These are phyloP conservation scores for Antitrichia curtipendula DNA, from an alignment of 225 moss, liverwort and hornwort species.

Conservation along the genomic window DNA sequence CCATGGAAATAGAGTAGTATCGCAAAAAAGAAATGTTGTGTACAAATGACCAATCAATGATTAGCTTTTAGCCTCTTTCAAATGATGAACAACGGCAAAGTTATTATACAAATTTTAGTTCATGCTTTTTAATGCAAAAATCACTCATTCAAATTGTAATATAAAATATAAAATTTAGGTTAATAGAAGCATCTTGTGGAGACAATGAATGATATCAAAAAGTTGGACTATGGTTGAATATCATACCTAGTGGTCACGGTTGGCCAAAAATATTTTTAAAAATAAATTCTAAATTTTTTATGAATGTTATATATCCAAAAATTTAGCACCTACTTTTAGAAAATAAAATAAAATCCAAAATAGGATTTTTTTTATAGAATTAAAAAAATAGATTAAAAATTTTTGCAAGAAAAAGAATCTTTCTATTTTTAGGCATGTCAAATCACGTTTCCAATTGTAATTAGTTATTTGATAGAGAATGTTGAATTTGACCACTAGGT, in stretches of 20 bases:
- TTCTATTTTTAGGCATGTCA: not conserved
- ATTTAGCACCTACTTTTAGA: not conserved
- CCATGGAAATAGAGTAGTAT: not conserved
- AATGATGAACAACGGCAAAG: accelerated
- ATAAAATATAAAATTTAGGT: not conserved
- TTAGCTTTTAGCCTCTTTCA: not conserved
- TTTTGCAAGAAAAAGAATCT: too few relatives aligned
- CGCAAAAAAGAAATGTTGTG: accelerated
- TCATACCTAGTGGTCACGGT: accelerated
- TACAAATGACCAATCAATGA: not conserved
- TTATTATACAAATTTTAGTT: not conserved
- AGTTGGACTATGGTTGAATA: not conserved
- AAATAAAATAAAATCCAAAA: not conserved
- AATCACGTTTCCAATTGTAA: not conserved
- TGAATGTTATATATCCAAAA: not conserved
- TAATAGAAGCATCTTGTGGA: not conserved
- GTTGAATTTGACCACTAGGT: not conserved
- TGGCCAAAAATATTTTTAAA: not conserved
- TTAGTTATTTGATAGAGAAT: too few relatives aligned
- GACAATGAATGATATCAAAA: not conserved
- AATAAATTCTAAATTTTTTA: not conserved
- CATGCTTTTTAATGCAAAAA: not conserved
- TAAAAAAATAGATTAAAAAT: not conserved
- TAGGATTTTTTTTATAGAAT: not conserved
- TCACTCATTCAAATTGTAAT: not conserved